These are phyloP conservation scores for Musa itinerans DNA, from an alignment of 176 grass and related monocot genomes.

Conservation along the genomic window DNA sequence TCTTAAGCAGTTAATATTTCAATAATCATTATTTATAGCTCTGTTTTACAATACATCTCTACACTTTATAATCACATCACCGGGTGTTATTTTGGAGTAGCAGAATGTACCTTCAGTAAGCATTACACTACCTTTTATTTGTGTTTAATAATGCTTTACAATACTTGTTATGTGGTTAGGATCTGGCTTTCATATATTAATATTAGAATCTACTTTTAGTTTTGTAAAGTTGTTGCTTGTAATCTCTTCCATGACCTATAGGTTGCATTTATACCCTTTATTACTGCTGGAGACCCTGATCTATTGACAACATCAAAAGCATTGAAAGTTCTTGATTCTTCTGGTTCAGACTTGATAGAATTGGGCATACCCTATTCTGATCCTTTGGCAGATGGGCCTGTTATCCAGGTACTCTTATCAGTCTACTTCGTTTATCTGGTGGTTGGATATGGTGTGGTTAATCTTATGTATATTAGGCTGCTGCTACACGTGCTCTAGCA, in stretches of 20 bases:
- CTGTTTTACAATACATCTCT: neutral
- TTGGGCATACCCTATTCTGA: slow-evolving; percentile 93
- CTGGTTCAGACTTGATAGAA: slow-evolving; percentile 84
- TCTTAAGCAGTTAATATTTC: neutral
- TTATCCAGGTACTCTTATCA: slow-evolving; percentile 63
- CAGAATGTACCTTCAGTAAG: neutral
- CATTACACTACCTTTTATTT: neutral
- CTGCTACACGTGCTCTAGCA: slow-evolving; percentile 74
- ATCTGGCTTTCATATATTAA: neutral
- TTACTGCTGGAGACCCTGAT: slow-evolving; percentile 94
- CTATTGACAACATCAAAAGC: slow-evolving; percentile 71
- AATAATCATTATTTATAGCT: neutral
- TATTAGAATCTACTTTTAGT: neutral
- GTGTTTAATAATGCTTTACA: neutral
- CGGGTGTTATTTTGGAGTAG: neutral
- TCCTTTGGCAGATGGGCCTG: slow-evolving; percentile 83
- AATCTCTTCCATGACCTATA: slow-evolving; percentile 12
- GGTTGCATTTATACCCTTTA: slow-evolving; percentile 77
- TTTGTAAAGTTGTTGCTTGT: neutral
- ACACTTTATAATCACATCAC: neutral
- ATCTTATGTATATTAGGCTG: slow-evolving; percentile 38
- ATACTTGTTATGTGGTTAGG: neutral
- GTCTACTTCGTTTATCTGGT: neutral
- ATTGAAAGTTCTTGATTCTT: slow-evolving; percentile 76
- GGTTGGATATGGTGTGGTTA: neutral